A percentile compares a stretch with the other conserved stretches of the same genome.
phyloP scores from a whole-genome alignment of 768 basidiomycete genomes.

The Naematelia encephala region DNA sequence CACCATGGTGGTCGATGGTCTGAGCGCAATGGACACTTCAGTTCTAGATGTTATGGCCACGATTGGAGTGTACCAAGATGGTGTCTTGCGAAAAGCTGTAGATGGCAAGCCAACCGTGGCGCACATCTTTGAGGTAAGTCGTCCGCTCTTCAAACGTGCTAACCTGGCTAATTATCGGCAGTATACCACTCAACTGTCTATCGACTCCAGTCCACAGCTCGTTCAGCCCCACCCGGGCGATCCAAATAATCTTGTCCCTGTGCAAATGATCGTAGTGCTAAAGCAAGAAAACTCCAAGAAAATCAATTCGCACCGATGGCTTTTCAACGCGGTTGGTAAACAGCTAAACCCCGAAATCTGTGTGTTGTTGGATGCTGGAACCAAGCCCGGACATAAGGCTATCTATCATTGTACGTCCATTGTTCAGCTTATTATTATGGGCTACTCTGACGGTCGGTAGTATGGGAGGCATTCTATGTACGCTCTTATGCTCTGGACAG shows the following conservation, averaged over 20 bases:
- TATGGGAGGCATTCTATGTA: conserved; percentile 51
- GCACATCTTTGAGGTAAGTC: conserved; percentile 84
- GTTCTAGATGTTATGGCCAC: conserved; percentile 82
- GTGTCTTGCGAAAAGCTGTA: conserved; percentile 78
- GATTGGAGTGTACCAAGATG: conserved; percentile 89
- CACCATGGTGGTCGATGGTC: conserved; percentile 75
- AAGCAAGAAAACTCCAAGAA: conserved; percentile 96
- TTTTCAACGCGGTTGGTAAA: conserved; percentile 88
- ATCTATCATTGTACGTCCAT: conserved; percentile 68
- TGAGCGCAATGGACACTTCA: conserved; percentile 89
- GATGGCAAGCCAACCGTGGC: conserved; percentile 82
- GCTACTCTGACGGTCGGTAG: conserved; percentile 19
- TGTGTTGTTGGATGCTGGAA: conserved; percentile 90
- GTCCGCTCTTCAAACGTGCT: neutral
- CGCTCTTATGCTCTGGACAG: conserved; percentile 4
- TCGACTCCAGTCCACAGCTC: conserved; percentile 83
- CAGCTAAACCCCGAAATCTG: conserved; percentile 87
- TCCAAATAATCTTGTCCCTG: conserved; percentile 74
- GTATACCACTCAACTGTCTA: conserved; percentile 95
- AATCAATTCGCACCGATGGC: conserved; percentile 76
- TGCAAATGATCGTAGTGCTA: conserved; percentile 83
- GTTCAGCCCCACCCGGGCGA: conserved; percentile 86
- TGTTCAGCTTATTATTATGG: conserved; percentile 61
- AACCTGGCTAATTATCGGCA: conserved; percentile 43
- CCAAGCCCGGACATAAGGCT: conserved; percentile 92